A percentile compares a stretch with the other conserved stretches of the same genome.
Evolutionary conservation across 2,329 filamentous ascomycete species (phyloP).

Genomic region (Chaetomiaceae sp.): DNA sequence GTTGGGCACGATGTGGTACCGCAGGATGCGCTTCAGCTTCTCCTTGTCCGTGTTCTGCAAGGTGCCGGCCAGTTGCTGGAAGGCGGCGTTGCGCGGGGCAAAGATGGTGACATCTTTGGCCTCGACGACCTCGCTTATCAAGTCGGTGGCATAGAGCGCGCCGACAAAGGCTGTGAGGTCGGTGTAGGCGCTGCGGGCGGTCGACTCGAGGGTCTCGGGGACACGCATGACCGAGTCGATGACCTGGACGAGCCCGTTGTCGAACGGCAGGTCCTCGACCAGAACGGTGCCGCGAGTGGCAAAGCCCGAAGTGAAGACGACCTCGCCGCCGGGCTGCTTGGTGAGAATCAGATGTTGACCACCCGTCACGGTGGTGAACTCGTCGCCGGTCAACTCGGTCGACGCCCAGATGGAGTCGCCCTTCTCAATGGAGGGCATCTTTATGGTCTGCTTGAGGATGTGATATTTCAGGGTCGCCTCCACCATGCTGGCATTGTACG

Average conservation of each 20-base stretch:
- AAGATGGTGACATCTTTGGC: constrained; percentile 49
- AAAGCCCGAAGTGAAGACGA: constrained; percentile 37
- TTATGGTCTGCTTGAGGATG: constrained; percentile 49
- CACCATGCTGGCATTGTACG: constrained; percentile 7
- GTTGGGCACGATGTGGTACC: constrained; percentile 53
- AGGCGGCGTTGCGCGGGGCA: constrained; percentile 48
- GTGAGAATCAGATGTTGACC: constrained; percentile 46
- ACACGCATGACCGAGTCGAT: constrained; percentile 49
- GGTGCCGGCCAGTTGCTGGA: constrained; percentile 44
- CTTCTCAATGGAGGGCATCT: constrained; percentile 34
- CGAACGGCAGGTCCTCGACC: constrained; percentile 42
- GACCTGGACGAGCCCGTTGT: constrained; percentile 47
- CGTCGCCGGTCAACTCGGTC: constrained; percentile 38
- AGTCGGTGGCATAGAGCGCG: constrained; percentile 36
- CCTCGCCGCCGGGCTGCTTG: constrained; percentile 39
- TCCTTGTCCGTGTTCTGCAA: constrained; percentile 36
- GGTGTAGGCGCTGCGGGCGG: constrained; percentile 32
- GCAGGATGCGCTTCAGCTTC: constrained; percentile 42
- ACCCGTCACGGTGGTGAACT: constrained; percentile 44
- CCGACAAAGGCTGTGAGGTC: constrained; percentile 40
- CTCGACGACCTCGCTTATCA: constrained; percentile 37
- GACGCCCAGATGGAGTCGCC: constrained; percentile 38
- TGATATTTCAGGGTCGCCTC: constrained; percentile 45
- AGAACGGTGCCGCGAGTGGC: constrained; percentile 41
- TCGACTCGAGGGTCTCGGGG: constrained; percentile 36